Base-by-base conservation (phyloP, 2,329 filamentous ascomycete species). In the Fusarium albosuccineum region DNA sequence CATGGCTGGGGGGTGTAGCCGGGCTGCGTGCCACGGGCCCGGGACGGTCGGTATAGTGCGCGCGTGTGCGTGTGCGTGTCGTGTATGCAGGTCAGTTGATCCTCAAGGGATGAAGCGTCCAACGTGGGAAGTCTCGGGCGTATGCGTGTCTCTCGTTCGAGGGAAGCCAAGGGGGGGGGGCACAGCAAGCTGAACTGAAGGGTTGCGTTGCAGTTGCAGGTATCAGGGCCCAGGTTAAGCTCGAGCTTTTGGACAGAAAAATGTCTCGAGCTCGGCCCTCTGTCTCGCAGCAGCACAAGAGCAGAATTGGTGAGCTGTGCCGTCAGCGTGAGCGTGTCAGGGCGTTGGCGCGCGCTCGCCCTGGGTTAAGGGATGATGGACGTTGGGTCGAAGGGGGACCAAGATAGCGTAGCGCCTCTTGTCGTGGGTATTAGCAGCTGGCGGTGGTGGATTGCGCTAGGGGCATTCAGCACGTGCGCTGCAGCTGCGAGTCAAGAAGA, bases 1-100 rank as follows among this genome's bases (percentile, higher is more conserved):
- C 75, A 77, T 77, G 63, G 70, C 56, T 67, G 61, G 61, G 55
- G 58, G 57, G 52, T 22, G 22, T 22, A 22, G 61, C 64, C 22
- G 22, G 33, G 50, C 50, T 46, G 66, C 53, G 57, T 58, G 61
- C 66, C 57, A 58, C 53, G 54, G 64, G 36, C 60, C 51, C 57
- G 50, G 52, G 50, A 39, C 22, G 46, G 41, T 60, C 52, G 51
- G 54, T 58, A n/a, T 22, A 22, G 22, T 22, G 22, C 22, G 22
- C 22, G 22, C 22, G 22, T 22, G 22, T 22, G 22, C 22, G 22
- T 22, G 22, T 22, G 22, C 22, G 22, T 22, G 26, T 33, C 9
- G 30, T 33, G 30, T 33, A 33, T 33, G 44, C 44, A 44, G 57
- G 42, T 54, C 46, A 57, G 66, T 68, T 54, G 67, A 54, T 70